A percentile compares a stretch with the other conserved stretches of the same genome.
Conservation (phyloP, 1,284 basidiomycete species). For the Cryptococcus floricola region DNA sequence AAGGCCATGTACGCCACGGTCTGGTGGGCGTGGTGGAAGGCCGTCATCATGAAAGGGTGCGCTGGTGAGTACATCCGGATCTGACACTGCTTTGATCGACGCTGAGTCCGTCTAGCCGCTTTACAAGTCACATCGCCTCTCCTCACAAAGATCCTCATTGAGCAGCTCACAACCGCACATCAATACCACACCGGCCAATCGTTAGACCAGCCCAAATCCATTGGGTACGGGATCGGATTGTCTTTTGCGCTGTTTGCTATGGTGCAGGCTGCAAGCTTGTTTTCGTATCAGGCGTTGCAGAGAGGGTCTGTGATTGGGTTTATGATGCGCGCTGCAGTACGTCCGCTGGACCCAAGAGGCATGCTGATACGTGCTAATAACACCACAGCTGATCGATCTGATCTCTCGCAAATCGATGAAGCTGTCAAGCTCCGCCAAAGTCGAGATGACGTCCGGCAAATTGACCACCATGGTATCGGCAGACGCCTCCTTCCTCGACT, state of each 20-base stretch:
- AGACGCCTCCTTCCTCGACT: slow-evolving; percentile 54
- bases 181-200: slow-evolving; percentile 33
- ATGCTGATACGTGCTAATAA: not conserved
- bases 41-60: slow-evolving; percentile 9
- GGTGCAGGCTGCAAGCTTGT: slow-evolving; percentile 11
- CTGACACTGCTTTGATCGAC: not conserved
- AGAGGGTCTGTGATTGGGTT: slow-evolving; percentile 13
- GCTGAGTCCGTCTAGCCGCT: slow-evolving; percentile 5
- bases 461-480: slow-evolving; percentile 69
- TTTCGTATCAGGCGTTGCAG: slow-evolving; percentile 15
- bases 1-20: slow-evolving; percentile 38
- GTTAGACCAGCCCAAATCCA: slow-evolving; percentile 30
- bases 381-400: not conserved
- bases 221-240: slow-evolving; percentile 16
- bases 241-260: slow-evolving; percentile 14
- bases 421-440: slow-evolving; percentile 12
- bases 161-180: slow-evolving; percentile 60
- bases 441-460: slow-evolving; percentile 15
- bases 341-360: not conserved
- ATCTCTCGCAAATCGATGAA: slow-evolving; percentile 4
- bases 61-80: slow-evolving; percentile 7
- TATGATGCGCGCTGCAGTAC: slow-evolving; percentile 15
- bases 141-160: slow-evolving; percentile 57
- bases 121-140: slow-evolving; percentile 21
- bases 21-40: slow-evolving; percentile 10